A percentile compares a stretch with the other conserved stretches of the same genome.
Evolutionary conservation across 495 filamentous ascomycete genomes (phyloP).

Genomic region (Cercophora sp.): DNA sequence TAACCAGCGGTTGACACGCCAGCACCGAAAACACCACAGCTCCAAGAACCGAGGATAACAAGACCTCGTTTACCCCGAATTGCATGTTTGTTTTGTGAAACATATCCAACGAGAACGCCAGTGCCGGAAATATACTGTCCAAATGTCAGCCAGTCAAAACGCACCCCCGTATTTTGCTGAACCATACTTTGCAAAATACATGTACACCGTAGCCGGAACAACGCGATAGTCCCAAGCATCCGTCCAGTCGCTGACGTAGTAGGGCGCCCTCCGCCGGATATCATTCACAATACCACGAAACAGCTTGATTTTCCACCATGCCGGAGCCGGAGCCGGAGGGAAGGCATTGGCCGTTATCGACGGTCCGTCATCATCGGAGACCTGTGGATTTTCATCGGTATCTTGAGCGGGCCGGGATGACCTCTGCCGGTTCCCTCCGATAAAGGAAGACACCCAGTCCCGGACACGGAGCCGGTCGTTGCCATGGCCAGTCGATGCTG

Average conservation of each 20-base stretch:
- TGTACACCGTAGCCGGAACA: constrained; percentile 76
- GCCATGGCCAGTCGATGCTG: too few relatives aligned
- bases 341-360: too few relatives aligned
- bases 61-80: constrained; percentile 81
- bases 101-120: constrained; percentile 86
- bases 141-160: too few relatives aligned
- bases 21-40: constrained; percentile 71
- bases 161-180: too few relatives aligned
- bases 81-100: constrained; percentile 72
- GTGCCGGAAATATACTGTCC: constrained; percentile 68
- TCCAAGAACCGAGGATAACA: constrained; percentile 73
- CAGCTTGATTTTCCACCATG: constrained; percentile 62
- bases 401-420: too few relatives aligned
- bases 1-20: constrained; percentile 75
- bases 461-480: too few relatives aligned
- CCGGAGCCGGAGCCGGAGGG: too few relatives aligned
- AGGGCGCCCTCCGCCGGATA: constrained; percentile 66
- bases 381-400: too few relatives aligned
- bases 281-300: constrained; percentile 73
- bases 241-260: constrained; percentile 72
- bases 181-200: constrained; percentile 90
- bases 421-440: too few relatives aligned
- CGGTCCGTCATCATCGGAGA: too few relatives aligned
- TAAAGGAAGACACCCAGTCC: too few relatives aligned
- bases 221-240: constrained; percentile 86